phyloP scores from a whole-genome alignment of 2,329 filamentous ascomycete species.

The Epichloe hybrida region DNA sequence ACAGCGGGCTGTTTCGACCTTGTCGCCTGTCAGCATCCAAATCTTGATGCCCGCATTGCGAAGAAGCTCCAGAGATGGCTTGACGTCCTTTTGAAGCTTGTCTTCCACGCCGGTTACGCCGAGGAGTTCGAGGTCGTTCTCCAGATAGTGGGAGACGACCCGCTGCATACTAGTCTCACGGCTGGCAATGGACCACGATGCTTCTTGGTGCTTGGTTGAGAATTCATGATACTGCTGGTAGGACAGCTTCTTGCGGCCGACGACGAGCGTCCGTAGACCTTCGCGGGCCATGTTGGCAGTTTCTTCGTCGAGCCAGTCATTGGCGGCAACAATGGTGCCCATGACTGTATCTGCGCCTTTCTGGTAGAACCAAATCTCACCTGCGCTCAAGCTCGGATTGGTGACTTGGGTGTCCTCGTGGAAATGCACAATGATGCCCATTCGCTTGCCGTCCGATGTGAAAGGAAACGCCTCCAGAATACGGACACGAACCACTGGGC shows the following conservation, averaged over 20 bases:
- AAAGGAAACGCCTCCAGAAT: conserved; percentile 96
- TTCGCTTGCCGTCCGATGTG: conserved; percentile 92
- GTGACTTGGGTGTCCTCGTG: conserved; percentile 39
- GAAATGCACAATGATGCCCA: conserved; percentile 94
- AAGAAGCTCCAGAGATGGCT: conserved; percentile 83
- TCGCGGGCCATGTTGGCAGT: conserved; percentile 99
- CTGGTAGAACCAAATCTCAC: conserved; percentile 96
- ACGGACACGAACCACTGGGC: conserved; percentile 66
- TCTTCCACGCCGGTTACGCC: conserved; percentile 98
- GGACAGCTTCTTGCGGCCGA: conserved; percentile 82
- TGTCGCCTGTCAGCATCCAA: conserved; percentile 99
- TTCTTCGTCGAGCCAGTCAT: conserved; percentile 98
- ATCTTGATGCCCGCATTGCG: conserved; percentile 98
- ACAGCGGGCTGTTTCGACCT: conserved; percentile 93
- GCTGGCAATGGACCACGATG: conserved; percentile 64
- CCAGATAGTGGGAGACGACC: conserved; percentile 68
- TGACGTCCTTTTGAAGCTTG: conserved; percentile 89
- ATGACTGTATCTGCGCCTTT: conserved; percentile 98
- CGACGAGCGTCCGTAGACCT: conserved; percentile 82
- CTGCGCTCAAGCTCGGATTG: conserved; percentile 37
- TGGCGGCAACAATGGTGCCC: conserved; percentile 85
- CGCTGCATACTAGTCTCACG: conserved; percentile 72
- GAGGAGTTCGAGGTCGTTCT: conserved; percentile 78
- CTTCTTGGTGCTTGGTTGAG: conserved; percentile 57
- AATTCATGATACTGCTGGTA: conserved; percentile 71